These are phyloP conservation scores for Pseudogymnoascus verrucosus DNA, from an alignment of 2,329 filamentous ascomycete species.

Conservation along the genomic window DNA sequence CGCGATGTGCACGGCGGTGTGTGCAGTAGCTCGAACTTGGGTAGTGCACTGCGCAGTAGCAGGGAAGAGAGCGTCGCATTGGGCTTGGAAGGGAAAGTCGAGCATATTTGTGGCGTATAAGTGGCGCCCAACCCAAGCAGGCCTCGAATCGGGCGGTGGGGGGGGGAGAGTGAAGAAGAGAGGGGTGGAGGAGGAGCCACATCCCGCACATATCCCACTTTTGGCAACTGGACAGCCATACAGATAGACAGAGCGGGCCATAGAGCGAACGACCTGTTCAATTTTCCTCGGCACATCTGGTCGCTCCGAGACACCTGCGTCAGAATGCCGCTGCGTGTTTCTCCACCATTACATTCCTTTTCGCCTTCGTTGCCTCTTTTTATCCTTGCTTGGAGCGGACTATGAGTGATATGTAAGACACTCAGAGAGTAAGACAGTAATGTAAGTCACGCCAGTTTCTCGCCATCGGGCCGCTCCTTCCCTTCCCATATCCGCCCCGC, in stretches of 20 bases:
- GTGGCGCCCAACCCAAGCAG: neutral
- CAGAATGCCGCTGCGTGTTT: neutral
- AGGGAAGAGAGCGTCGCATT: neutral
- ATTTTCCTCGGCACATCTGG: neutral
- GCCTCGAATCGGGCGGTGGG: neutral
- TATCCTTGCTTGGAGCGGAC: neutral
- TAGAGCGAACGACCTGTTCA: neutral
- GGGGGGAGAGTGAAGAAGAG: neutral
- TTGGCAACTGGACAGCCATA: neutral
- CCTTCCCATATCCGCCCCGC: neutral
- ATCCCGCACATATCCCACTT: neutral
- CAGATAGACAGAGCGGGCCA: neutral
- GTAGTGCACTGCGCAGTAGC: neutral
- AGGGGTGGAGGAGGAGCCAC: neutral
- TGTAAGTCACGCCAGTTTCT: neutral
- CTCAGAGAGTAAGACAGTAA: neutral
- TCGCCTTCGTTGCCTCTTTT: neutral
- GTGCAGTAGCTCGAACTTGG: neutral
- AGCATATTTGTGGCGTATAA: neutral
- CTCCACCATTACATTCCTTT: neutral
- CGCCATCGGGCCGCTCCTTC: neutral
- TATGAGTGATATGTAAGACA: neutral
- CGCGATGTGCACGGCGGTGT: neutral
- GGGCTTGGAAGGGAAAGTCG: neutral
- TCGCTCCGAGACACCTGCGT: neutral